phyloP scores from a whole-genome alignment of 495 filamentous ascomycete species.

The Achaetomiella virescens region DNA sequence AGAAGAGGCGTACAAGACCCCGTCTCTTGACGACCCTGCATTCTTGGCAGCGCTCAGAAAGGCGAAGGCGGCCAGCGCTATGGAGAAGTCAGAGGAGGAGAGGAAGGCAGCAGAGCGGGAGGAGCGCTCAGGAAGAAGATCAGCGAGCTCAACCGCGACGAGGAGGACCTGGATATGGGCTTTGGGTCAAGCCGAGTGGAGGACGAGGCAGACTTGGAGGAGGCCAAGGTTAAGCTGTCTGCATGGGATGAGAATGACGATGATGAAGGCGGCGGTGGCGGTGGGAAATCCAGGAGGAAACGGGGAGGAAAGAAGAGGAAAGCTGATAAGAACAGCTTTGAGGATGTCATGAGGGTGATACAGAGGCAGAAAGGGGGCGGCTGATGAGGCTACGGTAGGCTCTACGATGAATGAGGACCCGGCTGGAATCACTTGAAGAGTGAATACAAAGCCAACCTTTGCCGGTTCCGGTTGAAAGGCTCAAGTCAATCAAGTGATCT shows the following conservation, averaged over 20 bases:
- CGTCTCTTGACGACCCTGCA: slow-evolving; percentile 62
- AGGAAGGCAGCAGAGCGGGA: slow-evolving; percentile 44
- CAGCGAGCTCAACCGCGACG: slow-evolving; percentile 70
- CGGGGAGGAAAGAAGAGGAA: slow-evolving; percentile 80
- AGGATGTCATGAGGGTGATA: slow-evolving; percentile 74
- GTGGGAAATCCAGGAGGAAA: slow-evolving; percentile 63
- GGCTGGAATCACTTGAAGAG: background rate
- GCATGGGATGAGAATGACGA: slow-evolving; percentile 48
- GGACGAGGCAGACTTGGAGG: slow-evolving; percentile 65
- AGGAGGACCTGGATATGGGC: slow-evolving; percentile 88
- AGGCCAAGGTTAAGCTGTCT: slow-evolving; percentile 58
- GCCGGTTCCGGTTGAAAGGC: background rate
- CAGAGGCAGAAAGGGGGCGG: slow-evolving; percentile 50
- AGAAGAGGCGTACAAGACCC: slow-evolving; percentile 42
- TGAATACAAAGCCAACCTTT: background rate
- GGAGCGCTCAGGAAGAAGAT: slow-evolving; percentile 69
- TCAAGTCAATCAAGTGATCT: background rate
- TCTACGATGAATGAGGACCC: background rate
- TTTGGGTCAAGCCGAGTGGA: slow-evolving; percentile 81
- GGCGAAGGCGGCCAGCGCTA: slow-evolving; percentile 63
- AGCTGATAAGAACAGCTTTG: slow-evolving; percentile 72
- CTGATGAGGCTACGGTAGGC: background rate
- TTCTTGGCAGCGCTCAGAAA: slow-evolving; percentile 81
- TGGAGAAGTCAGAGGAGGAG: slow-evolving; percentile 42
- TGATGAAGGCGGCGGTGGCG: slow-evolving; percentile 43